Percentiles rank a stretch among this genome's conserved stretches.
phyloP scores from a whole-genome alignment of 352 stramenopile species.

The Globisporangium nagaii region DNA sequence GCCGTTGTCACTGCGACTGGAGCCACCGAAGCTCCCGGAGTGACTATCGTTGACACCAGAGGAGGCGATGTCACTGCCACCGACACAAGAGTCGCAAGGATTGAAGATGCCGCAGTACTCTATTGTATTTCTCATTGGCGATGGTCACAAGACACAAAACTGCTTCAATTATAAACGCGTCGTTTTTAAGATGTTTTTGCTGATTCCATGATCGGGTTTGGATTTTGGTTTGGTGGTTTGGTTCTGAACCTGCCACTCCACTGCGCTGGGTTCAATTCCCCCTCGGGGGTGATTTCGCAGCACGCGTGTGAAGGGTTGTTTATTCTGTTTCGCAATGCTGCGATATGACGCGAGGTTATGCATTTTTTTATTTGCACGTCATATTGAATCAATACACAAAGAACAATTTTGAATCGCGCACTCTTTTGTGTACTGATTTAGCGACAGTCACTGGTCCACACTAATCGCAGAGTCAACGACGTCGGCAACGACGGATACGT shows the following conservation, averaged over 20 bases:
- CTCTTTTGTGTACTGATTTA: background rate
- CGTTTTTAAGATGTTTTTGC: slow-evolving; percentile 3
- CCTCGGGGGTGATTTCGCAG: background rate
- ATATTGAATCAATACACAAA: background rate
- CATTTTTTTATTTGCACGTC: background rate
- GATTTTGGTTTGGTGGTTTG: slow-evolving; percentile 13
- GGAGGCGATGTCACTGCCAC: too few species aligned
- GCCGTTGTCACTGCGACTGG: too few species aligned
- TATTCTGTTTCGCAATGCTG: background rate
- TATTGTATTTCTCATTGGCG: slow-evolving; percentile 1
- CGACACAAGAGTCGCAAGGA: too few species aligned
- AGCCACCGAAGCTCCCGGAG: too few species aligned
- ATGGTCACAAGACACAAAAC: background rate
- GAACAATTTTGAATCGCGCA: background rate
- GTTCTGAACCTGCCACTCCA: slow-evolving; percentile 5
- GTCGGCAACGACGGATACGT: background rate
- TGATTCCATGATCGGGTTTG: background rate
- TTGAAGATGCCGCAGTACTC: too few species aligned
- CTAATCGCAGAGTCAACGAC: background rate
- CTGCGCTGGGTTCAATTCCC: slow-evolving; percentile 10
- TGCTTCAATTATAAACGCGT: background rate
- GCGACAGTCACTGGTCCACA: background rate
- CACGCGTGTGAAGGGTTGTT: background rate
- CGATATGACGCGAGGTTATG: background rate
- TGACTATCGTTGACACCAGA: too few species aligned